A percentile compares a stretch with the other conserved stretches of the same genome.
phyloP scores from a whole-genome alignment of 2,329 filamentous ascomycete genomes.

The Fusarium setosum region DNA sequence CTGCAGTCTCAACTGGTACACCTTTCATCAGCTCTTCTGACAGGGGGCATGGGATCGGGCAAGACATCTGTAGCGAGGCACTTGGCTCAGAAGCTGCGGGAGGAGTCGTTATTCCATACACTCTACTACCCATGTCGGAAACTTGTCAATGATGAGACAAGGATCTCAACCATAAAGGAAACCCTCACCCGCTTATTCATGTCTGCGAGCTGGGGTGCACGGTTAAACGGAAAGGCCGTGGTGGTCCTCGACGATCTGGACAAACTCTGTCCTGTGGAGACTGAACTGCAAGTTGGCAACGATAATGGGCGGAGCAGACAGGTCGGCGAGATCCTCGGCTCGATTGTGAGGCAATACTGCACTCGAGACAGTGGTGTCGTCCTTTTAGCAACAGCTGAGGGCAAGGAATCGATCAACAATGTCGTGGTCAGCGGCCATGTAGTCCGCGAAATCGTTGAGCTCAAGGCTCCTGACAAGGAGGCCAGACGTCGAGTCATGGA shows the following conservation, averaged over 20 bases:
- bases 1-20: slow-evolving; percentile 82
- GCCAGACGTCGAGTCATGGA: slow-evolving; percentile 86
- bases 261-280: slow-evolving; percentile 91
- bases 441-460: slow-evolving; percentile 87
- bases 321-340: slow-evolving; percentile 88
- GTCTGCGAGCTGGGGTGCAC: slow-evolving; percentile 89
- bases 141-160: slow-evolving; percentile 89
- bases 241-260: slow-evolving; percentile 95
- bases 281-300: slow-evolving; percentile 91
- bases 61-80: slow-evolving; percentile 86
- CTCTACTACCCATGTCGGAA: slow-evolving; percentile 89
- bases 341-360: slow-evolving; percentile 87
- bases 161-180: slow-evolving; percentile 91
- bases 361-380: slow-evolving; percentile 83
- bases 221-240: slow-evolving; percentile 83
- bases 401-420: slow-evolving; percentile 92
- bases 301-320: slow-evolving; percentile 94
- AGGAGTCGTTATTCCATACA: slow-evolving; percentile 81
- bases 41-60: slow-evolving; percentile 88
- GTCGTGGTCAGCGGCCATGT: slow-evolving; percentile 92
- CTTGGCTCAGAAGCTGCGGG: slow-evolving; percentile 78
- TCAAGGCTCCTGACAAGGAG: slow-evolving; percentile 95
- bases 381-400: slow-evolving; percentile 88
- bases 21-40: slow-evolving; percentile 88
- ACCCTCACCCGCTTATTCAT: slow-evolving; percentile 87